These are phyloP conservation scores for Chrysopogon serrulatus DNA, from an alignment of 176 grass and related monocot genomes.

Conservation along the genomic window DNA sequence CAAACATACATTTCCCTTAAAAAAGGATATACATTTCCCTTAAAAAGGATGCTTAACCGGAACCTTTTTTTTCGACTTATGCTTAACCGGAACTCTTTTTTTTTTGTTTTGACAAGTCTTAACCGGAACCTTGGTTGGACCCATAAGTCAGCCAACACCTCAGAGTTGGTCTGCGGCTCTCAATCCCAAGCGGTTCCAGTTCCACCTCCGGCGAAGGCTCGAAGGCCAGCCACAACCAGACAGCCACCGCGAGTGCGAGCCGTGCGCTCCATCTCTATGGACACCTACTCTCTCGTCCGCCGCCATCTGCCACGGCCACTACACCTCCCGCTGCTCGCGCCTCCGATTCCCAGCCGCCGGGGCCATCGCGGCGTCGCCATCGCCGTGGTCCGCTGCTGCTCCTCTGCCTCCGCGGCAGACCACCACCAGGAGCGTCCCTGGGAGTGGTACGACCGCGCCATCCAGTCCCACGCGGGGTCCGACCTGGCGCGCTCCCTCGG, in stretches of 20 bases:
- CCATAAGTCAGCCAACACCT: too few species aligned
- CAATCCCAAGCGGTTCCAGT: background rate
- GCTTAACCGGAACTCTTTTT: too few species aligned
- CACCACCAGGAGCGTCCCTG: conserved; percentile 63
- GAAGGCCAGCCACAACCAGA: background rate
- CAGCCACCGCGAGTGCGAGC: background rate
- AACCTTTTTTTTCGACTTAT: too few species aligned
- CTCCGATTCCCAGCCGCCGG: too few species aligned
- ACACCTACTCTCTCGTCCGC: background rate
- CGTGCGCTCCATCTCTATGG: conserved; percentile 2
- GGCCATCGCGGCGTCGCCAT: background rate
- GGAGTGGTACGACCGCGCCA: conserved; percentile 53
- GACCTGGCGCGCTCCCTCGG: conserved; percentile 35
- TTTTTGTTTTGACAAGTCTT: too few species aligned
- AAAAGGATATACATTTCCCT: too few species aligned
- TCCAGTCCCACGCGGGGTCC: conserved; percentile 37
- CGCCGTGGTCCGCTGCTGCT: background rate
- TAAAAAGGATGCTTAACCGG: too few species aligned
- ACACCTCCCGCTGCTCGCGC: background rate
- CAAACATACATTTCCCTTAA: too few species aligned
- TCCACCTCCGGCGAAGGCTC: background rate
- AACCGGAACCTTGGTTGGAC: too few species aligned
- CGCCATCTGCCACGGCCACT: conserved; percentile 3
- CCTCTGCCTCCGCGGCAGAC: background rate
- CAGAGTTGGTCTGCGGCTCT: too few species aligned